Evolutionary conservation across 75 land plant genomes (phyloP).

Genomic region (Cunninghamia lanceolata): DNA sequence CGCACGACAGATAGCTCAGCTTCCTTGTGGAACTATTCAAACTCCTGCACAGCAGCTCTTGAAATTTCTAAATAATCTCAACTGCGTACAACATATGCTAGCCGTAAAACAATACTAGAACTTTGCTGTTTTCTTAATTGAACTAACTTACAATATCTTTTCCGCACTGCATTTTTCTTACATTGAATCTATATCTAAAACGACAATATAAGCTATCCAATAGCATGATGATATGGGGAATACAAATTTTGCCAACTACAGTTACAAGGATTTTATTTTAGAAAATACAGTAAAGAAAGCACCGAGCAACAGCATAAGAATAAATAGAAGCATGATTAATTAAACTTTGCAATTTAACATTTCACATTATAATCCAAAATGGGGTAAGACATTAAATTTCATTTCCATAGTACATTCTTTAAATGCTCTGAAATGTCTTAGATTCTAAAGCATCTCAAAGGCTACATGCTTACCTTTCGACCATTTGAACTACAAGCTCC

Average conservation of each 20-base stretch:
- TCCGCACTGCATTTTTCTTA: not conserved
- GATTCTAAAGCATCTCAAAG: too few species aligned
- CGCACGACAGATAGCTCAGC: constrained; percentile 5
- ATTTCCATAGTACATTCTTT: not conserved
- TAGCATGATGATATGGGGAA: too few species aligned
- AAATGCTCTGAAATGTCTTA: not conserved
- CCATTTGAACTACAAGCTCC: not conserved
- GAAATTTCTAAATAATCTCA: not conserved
- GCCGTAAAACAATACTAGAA: not conserved
- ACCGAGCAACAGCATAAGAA: too few species aligned
- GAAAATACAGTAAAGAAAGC: too few species aligned
- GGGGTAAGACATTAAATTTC: not conserved
- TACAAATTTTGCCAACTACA: too few species aligned
- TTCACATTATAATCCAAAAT: not conserved
- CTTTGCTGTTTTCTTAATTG: not conserved
- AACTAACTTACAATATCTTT: not conserved
- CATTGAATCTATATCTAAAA: not conserved
- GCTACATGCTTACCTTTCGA: not conserved
- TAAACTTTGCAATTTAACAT: too few species aligned
- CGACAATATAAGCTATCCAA: too few species aligned
- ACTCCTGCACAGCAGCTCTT: not conserved
- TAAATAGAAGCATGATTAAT: too few species aligned
- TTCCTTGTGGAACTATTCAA: not conserved
- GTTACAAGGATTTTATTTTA: too few species aligned
- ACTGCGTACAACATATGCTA: not conserved